Evolutionary conservation across 2,329 filamentous ascomycete species (phyloP).

Genomic region (Chaetomiaceae sp.): DNA sequence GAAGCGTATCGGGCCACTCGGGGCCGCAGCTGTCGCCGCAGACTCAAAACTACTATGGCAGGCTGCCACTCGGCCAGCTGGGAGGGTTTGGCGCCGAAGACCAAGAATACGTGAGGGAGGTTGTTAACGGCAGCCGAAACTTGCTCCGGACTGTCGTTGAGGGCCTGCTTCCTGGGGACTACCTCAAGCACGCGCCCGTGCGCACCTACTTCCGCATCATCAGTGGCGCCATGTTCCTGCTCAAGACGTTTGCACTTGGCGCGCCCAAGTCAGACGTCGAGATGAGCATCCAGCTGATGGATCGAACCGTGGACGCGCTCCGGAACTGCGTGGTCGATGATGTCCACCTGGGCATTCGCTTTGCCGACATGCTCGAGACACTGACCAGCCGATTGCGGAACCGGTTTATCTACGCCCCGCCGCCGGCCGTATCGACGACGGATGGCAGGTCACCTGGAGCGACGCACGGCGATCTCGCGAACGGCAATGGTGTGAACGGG

Average conservation of each 20-base stretch:
- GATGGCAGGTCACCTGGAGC: constrained; percentile 30
- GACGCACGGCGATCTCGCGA: constrained; percentile 29
- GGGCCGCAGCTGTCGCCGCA: constrained; percentile 53
- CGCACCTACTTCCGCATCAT: constrained; percentile 85
- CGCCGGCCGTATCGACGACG: constrained; percentile 33
- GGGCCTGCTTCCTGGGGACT: constrained; percentile 67
- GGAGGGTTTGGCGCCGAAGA: constrained; percentile 62
- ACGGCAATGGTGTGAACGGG: constrained; percentile 18
- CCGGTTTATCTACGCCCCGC: constrained; percentile 65
- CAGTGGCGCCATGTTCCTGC: constrained; percentile 76
- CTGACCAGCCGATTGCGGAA: constrained; percentile 69
- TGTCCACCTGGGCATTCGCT: constrained; percentile 78
- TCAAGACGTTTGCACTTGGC: constrained; percentile 79
- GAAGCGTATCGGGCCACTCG: constrained; percentile 29
- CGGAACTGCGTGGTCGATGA: constrained; percentile 78
- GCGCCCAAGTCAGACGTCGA: constrained; percentile 74
- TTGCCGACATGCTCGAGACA: constrained; percentile 76
- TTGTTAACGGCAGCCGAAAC: constrained; percentile 72
- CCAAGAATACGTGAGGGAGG: constrained; percentile 69
- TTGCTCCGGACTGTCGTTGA: constrained; percentile 74
- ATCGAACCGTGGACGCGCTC: constrained; percentile 68
- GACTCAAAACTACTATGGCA: constrained; percentile 61
- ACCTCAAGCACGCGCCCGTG: constrained; percentile 77
- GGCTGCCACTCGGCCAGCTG: constrained; percentile 59
- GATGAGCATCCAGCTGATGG: constrained; percentile 69